Conservation (phyloP, 2,329 filamentous ascomycete species). For the Chrysosporium keratinophilum region DNA sequence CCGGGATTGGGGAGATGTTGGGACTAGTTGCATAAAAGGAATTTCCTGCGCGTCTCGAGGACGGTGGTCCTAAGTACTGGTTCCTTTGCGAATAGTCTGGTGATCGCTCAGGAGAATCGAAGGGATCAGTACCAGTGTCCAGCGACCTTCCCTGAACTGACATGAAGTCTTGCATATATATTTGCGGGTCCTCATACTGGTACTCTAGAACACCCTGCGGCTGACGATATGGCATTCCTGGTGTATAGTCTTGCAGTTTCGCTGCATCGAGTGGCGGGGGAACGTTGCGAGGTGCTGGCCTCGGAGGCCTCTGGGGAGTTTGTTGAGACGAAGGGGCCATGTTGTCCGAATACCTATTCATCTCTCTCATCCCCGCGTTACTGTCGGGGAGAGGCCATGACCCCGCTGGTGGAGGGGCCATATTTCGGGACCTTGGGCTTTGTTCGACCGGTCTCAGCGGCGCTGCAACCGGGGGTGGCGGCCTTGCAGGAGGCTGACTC, state of each 20-base stretch:
- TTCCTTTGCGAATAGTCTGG: constrained; percentile 22
- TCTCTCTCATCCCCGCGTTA: constrained; percentile 19
- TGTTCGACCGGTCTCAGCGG: constrained; percentile 14
- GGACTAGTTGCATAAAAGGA: constrained; percentile 51
- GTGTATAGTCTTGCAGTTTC: constrained; percentile 22
- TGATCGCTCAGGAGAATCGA: constrained; percentile 17
- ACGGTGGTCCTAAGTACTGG: constrained; percentile 19
- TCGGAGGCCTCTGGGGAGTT: constrained; percentile 34
- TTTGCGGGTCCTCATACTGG: constrained; percentile 5
- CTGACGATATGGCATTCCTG: constrained; percentile 19
- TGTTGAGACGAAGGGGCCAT: constrained; percentile 27
- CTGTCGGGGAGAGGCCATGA: constrained; percentile 40
- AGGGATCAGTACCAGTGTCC: constrained; percentile 16
- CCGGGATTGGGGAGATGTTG: constrained; percentile 64
- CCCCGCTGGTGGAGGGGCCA: background rate
- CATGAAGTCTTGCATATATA: constrained; percentile 1
- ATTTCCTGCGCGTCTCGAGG: constrained; percentile 27
- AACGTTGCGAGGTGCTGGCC: constrained; percentile 24
- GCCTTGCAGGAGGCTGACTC: constrained; percentile 7
- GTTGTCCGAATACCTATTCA: constrained; percentile 21
- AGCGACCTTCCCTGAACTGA: background rate
- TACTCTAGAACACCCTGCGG: background rate
- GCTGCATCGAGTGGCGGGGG: constrained; percentile 32
- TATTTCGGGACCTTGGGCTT: constrained; percentile 2
- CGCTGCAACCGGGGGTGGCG: constrained; percentile 15